Percentiles rank a stretch among this genome's conserved stretches.
phyloP scores from a whole-genome alignment of 345 rosid genomes.

The Lenwebbia sp. region DNA sequence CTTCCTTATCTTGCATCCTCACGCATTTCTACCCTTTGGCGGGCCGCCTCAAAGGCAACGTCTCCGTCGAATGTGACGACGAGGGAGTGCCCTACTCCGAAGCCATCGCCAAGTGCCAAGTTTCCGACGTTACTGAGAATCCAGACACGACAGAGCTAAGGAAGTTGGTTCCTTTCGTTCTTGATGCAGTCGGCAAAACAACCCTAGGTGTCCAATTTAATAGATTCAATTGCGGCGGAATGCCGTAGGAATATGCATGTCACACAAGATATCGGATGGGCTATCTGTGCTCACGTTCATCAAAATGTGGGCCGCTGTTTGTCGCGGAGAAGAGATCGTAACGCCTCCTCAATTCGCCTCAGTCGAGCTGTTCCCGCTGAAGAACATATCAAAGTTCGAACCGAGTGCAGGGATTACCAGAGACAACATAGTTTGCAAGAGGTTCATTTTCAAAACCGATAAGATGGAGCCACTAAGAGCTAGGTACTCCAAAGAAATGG shows the following conservation, averaged over 20 bases:
- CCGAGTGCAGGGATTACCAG: neutral
- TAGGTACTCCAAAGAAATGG: neutral
- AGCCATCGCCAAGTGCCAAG: conserved; percentile 9
- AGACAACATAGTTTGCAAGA: conserved; percentile 11
- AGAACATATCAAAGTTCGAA: neutral
- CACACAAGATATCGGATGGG: conserved; percentile 23
- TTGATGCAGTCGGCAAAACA: neutral
- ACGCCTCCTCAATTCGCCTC: conserved; percentile 8
- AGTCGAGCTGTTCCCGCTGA: conserved; percentile 17
- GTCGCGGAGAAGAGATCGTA: conserved; percentile 6
- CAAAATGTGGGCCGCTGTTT: conserved; percentile 15
- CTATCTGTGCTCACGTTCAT: too few species aligned
- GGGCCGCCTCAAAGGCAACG: conserved; percentile 24
- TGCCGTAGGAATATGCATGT: conserved; percentile 12
- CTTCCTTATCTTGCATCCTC: conserved; percentile 31
- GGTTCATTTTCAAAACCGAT: conserved; percentile 11
- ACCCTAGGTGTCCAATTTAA: too few species aligned
- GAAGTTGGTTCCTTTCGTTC: conserved; percentile 7
- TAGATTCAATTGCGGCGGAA: conserved; percentile 20
- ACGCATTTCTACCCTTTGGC: conserved; percentile 37
- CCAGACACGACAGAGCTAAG: conserved; percentile 8
- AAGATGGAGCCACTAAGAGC: conserved; percentile 4
- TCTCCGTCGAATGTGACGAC: conserved; percentile 28
- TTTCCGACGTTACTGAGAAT: conserved; percentile 9
- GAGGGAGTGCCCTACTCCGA: conserved; percentile 23